These are phyloP conservation scores for Candida glucosophila DNA, from an alignment of 1,139 yeast species.

Conservation along the genomic window DNA sequence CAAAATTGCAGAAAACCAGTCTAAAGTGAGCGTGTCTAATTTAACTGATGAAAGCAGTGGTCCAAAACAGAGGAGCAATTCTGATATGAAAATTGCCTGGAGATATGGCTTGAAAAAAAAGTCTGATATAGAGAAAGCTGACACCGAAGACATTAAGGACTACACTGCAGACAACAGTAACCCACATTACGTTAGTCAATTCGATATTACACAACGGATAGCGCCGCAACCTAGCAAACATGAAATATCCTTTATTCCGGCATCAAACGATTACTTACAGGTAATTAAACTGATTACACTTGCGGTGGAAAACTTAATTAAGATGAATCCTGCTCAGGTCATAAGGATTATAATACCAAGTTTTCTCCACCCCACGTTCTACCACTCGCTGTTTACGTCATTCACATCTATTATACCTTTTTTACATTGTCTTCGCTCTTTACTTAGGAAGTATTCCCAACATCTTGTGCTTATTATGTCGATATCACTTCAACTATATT, in stretches of 20 bases:
- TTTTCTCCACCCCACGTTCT: slow-evolving; percentile 70
- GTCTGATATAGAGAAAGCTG: slow-evolving; percentile 11
- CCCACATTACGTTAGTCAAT: slow-evolving; percentile 57
- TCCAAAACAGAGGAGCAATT: slow-evolving; percentile 15
- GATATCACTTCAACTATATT: slow-evolving; percentile 59
- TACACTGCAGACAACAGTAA: slow-evolving; percentile 17
- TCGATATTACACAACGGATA: slow-evolving; percentile 65
- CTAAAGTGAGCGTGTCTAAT: slow-evolving; percentile 62
- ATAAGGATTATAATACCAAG: slow-evolving; percentile 69
- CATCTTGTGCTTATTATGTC: slow-evolving; percentile 45
- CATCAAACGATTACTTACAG: slow-evolving; percentile 14
- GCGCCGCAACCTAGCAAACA: slow-evolving; percentile 56
- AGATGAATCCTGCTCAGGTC: slow-evolving; percentile 28
- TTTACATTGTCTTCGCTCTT: slow-evolving; percentile 48
- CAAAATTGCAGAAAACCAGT: slow-evolving; percentile 47
- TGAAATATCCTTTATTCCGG: slow-evolving; percentile 52
- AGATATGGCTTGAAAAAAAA: slow-evolving; percentile 59
- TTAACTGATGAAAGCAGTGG: slow-evolving; percentile 24
- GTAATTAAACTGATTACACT: slow-evolving; percentile 33
- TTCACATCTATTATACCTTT: slow-evolving; percentile 52
- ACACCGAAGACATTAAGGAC: slow-evolving; percentile 15
- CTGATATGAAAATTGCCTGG: slow-evolving; percentile 80
- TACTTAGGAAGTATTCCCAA: slow-evolving; percentile 39
- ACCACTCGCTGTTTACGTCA: slow-evolving; percentile 44
- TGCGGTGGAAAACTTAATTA: slow-evolving; percentile 27